Conservation (phyloP, 1,139 yeast genomes). For the Lodderomyces metapsilosis region DNA sequence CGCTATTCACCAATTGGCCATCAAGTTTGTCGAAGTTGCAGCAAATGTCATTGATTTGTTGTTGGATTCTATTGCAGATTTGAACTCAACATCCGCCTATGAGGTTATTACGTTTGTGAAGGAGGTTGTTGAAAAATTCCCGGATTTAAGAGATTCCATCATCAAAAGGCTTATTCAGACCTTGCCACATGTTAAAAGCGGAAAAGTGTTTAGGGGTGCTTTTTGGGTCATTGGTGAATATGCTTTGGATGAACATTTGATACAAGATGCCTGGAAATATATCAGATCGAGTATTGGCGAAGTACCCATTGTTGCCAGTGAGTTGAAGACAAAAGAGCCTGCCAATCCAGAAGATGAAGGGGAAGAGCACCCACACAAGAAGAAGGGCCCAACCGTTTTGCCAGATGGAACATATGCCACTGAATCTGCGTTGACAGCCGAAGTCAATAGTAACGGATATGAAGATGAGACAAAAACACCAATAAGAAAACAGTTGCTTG, state of each 20-base stretch:
- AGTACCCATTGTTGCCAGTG: slow-evolving; percentile 82
- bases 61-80: slow-evolving; percentile 81
- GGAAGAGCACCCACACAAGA: slow-evolving; percentile 20
- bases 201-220: slow-evolving; percentile 90
- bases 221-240: slow-evolving; percentile 97
- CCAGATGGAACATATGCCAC: slow-evolving; percentile 99
- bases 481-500: slow-evolving; percentile 74
- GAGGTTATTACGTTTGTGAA: slow-evolving; percentile 88
- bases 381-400: slow-evolving; percentile 74
- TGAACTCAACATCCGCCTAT: slow-evolving; percentile 81
- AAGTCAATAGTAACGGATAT: slow-evolving; percentile 29
- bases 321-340: slow-evolving; percentile 51
- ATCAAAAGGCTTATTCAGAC: slow-evolving; percentile 62
- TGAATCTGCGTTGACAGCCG: slow-evolving; percentile 76
- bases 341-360: slow-evolving; percentile 32
- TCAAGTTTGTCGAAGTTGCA: slow-evolving; percentile 86
- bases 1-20: slow-evolving; percentile 88
- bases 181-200: slow-evolving; percentile 71
- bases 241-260: slow-evolving; percentile 66
- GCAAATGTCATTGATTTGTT: slow-evolving; percentile 86
- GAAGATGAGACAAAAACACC: slow-evolving; percentile 56
- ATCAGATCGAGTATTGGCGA: slow-evolving; percentile 86
- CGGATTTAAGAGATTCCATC: slow-evolving; percentile 69
- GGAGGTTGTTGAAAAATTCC: slow-evolving; percentile 92
- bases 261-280: slow-evolving; percentile 84